Conservation (phyloP, 352 stramenopile species). For the Thalassiosira mediterranea region DNA sequence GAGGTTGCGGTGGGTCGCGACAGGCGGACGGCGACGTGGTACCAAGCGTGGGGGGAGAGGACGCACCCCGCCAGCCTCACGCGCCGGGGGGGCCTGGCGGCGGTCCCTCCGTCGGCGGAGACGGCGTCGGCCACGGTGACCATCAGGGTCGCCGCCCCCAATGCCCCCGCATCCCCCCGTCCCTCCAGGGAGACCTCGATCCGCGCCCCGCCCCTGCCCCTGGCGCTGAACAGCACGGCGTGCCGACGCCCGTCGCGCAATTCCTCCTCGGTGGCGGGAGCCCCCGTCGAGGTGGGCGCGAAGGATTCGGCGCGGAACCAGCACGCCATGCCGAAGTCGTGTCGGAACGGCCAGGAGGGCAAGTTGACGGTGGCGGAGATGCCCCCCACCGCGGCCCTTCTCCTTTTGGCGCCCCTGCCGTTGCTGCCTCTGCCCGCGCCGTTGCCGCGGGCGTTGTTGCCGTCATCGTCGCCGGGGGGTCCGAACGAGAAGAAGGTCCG, state of each 20-base stretch:
- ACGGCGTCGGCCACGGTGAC: constrained; percentile 44
- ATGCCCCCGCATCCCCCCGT: not conserved
- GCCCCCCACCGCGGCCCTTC: constrained; percentile 13
- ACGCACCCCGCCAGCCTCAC: constrained; percentile 63
- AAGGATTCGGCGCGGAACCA: constrained; percentile 83
- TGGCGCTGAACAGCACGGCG: constrained; percentile 53
- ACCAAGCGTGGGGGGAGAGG: constrained; percentile 75
- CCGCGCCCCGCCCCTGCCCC: constrained; percentile 49
- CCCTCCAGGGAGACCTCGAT: constrained; percentile 72
- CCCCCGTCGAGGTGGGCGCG: not conserved
- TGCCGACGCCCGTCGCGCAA: constrained; percentile 1
- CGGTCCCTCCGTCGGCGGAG: constrained; percentile 1
- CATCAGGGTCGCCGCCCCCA: constrained; percentile 52
- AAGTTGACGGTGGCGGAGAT: constrained; percentile 27
- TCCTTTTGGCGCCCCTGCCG: constrained; percentile 1
- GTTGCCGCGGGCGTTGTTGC: too few species aligned
- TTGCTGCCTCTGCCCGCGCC: not conserved
- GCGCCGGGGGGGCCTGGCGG: constrained; percentile 5
- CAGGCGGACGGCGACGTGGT: constrained; percentile 76
- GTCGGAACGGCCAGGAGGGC: constrained; percentile 75
- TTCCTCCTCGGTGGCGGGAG: not conserved
- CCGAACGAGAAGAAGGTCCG: constrained; percentile 76
- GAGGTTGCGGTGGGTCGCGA: too few species aligned
- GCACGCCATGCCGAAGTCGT: constrained; percentile 81
- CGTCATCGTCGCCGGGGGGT: not conserved